A percentile compares a stretch with the other conserved stretches of the same genome.
These are phyloP conservation scores for Leptomonas pyrrhocoris DNA, from an alignment of 208 protist species.

Conservation along the genomic window DNA sequence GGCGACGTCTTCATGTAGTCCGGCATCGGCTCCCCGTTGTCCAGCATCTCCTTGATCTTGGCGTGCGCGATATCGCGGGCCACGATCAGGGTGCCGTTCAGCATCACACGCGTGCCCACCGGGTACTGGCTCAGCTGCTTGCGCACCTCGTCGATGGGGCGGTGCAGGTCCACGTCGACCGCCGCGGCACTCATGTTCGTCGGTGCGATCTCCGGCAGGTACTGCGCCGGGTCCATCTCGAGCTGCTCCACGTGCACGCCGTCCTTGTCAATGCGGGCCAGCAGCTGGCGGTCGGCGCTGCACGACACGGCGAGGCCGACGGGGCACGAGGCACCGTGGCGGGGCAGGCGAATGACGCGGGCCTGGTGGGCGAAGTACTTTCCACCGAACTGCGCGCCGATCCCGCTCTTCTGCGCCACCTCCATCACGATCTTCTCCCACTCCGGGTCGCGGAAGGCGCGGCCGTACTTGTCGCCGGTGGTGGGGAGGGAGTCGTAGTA, in stretches of 20 bases:
- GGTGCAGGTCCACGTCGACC: slow-evolving; percentile 93
- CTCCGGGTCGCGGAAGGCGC: slow-evolving; percentile 96
- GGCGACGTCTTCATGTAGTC: slow-evolving; percentile 96
- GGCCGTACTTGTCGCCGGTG: slow-evolving; percentile 88
- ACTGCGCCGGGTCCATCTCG: slow-evolving; percentile 94
- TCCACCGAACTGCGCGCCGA: slow-evolving; percentile 97
- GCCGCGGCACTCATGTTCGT: slow-evolving; percentile 82
- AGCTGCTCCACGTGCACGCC: slow-evolving; percentile 96
- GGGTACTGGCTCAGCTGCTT: slow-evolving; percentile 85
- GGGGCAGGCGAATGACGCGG: slow-evolving; percentile 93
- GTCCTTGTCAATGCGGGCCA: slow-evolving; percentile 95
- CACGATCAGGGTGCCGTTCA: slow-evolving; percentile 97
- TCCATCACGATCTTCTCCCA: slow-evolving; percentile 93
- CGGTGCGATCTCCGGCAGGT: slow-evolving; percentile 94
- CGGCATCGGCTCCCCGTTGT: slow-evolving; percentile 87
- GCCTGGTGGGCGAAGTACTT: slow-evolving; percentile 99
- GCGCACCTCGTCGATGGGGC: slow-evolving; percentile 89
- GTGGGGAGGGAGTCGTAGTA: slow-evolving; percentile 97
- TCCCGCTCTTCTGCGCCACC: slow-evolving; percentile 89
- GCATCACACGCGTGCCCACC: slow-evolving; percentile 92
- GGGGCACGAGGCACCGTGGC: slow-evolving; percentile 92
- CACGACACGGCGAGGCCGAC: slow-evolving; percentile 97
- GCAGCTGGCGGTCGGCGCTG: slow-evolving; percentile 95
- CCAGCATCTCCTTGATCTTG: slow-evolving; percentile 91
- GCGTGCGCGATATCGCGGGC: slow-evolving; percentile 98